These are phyloP conservation scores for Pythium aristosporum DNA, from an alignment of 352 stramenopile genomes.

Conservation along the genomic window DNA sequence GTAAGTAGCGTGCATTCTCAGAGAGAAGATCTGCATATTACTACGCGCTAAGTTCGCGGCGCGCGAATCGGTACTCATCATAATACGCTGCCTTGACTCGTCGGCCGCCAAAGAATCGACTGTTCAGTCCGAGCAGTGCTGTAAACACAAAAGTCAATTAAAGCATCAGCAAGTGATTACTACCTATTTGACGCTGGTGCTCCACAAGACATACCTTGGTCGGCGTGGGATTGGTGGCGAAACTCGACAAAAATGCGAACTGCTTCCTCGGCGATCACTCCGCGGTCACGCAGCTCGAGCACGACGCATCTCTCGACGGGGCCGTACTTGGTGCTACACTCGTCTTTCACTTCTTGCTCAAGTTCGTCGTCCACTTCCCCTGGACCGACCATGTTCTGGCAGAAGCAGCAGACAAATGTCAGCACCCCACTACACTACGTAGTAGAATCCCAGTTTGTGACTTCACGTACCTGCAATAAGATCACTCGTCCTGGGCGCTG, in stretches of 20 bases:
- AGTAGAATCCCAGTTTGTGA: neutral
- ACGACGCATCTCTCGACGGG: conserved; percentile 76
- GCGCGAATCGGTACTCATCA: conserved; percentile 76
- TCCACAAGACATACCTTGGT: conserved; percentile 51
- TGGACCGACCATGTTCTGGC: conserved; percentile 90
- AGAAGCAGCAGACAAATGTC: neutral
- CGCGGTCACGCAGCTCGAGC: conserved; percentile 51
- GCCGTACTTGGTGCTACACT: conserved; percentile 84
- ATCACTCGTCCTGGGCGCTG: conserved; percentile 28
- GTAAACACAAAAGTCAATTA: conserved; percentile 3
- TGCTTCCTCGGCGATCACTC: conserved; percentile 57
- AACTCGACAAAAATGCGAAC: conserved; percentile 92
- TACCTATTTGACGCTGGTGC: neutral
- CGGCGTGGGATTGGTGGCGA: conserved; percentile 52
- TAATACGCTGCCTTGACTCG: conserved; percentile 82
- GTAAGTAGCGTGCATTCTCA: neutral
- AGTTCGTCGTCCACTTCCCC: conserved; percentile 89
- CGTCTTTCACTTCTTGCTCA: conserved; percentile 85
- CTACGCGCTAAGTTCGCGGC: conserved; percentile 53
- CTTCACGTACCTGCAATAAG: conserved; percentile 32
- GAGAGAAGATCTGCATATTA: neutral
- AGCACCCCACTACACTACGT: conserved; percentile 7
- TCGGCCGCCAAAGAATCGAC: conserved; percentile 88
- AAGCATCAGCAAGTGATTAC: neutral
- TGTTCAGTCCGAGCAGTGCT: conserved; percentile 82